Evolutionary conservation across 108 stramenopile genomes (phyloP), one percentile per base, ranked within the genome.

Genomic region (Conticribra weissflogii): DNA sequence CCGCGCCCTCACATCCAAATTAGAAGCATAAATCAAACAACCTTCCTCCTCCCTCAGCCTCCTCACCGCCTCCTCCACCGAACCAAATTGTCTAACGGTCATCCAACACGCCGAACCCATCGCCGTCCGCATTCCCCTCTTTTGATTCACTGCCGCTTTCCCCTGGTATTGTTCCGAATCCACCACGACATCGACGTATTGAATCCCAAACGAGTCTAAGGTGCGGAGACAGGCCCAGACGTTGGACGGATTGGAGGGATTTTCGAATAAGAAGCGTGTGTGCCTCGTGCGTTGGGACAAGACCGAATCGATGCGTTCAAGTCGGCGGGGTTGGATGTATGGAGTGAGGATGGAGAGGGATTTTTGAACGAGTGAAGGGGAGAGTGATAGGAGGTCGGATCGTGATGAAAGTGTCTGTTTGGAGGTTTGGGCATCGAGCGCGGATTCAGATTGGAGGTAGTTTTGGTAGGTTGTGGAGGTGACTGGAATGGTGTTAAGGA

Each of bases 201-300:
- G 93, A 46, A 94, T 81, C 2, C 91, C 89, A 77, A 93, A 93
- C 31, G 83, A 85, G 70, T 98, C 98, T 9, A 98, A 28, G 1
- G 98, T 97, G 1, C 98, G 78, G 2, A 98, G 69, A 67, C 96
- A 97, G 4, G 98, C 98, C 87, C 92, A 98, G 0, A 95, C 94
- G 72, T 98, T 98, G 64, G 86, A 87, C 1, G 98, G 96, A 63
- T 98, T 98, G 50, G 78, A 36, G 1, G 96, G 96, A 76, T 97
- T 96, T 76, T 98, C 98, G 81, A 92, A 98, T n/a, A 95, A 55
- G 62, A 95, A 91, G 50, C 76, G 60, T 0, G 78, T 70, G 32
- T 89, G 83, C 60, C 59, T 54, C 0, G 93, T 94, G 22, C 93
- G 65, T 59, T 86, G 66, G 18, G 28, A 17, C 71, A 91, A 59